Base-by-base conservation (phyloP, 2,329 filamentous ascomycete species). In the Chaetomiaceae sp. region DNA sequence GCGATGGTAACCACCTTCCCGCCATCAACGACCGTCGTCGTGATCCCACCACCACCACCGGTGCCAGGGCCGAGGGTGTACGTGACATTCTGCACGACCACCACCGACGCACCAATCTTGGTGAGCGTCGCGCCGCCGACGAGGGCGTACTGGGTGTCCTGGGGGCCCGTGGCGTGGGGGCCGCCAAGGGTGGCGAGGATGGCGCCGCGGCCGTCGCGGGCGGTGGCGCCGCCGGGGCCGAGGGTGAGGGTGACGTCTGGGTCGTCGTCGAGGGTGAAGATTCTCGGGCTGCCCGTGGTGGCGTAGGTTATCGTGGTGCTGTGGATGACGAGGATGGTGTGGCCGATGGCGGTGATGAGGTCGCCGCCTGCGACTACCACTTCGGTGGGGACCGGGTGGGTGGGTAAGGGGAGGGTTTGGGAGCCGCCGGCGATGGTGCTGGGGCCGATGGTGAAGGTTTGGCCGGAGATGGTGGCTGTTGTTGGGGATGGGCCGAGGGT, bases 41-140 rank as follows among this genome's bases (percentile, higher is more conserved):
- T 79, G 1, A 66, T 73, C 3, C 33, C n/a, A n/a, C n/a, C n/a
- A n/a, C n/a, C n/a, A n/a, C n/a, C n/a, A n/a, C n/a, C 41, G 4
- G 44, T 20, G 4, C 19, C 37, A 5, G 73, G 68, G 0, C 77
- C 77, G 43, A 82, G 64, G 1, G 73, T 76, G 57, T 78, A 81
- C 0, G 74, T 79, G 3, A 65, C 65, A 30, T 73, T 73, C 31
- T 69, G 66, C 43, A 85, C 67, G 23, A 82, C 70, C 1, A 77
- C 70, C 12, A 72, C 65, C 3, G 71, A 74, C 1, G 72, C 63
- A n/a, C 71, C 73, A 8, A 79, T 58, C 57, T 74, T 70, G 14
- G 74, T 77, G 46, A 80, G 66, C 3, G 77, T 78, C 14, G 71
- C 76, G 10, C 77, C 77, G 45, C 77, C 77, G 8, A 77, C 70